Evolutionary conservation across 345 rosid species (phyloP).

Genomic region (Corymbia maculata): DNA sequence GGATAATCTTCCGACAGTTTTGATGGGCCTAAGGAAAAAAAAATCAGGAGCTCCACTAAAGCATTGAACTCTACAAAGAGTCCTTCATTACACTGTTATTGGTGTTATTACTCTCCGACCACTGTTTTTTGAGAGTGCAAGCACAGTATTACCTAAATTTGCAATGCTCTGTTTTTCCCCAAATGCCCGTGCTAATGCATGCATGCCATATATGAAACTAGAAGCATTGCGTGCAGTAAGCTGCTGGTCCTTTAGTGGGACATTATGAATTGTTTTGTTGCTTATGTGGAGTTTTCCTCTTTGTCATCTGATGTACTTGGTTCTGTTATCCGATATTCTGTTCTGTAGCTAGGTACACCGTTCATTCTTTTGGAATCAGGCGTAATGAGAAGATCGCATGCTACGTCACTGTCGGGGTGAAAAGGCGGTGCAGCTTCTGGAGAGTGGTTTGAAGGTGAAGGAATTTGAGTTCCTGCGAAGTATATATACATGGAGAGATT

Average conservation of each 20-base stretch:
- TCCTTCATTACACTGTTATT: not conserved
- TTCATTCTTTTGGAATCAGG: slow-evolving; percentile 66
- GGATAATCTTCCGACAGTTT: too few relatives aligned
- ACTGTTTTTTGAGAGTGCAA: not conserved
- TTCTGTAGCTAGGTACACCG: slow-evolving; percentile 58
- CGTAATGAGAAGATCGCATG: slow-evolving; percentile 71
- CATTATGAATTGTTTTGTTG: not conserved
- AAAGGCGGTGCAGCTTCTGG: slow-evolving; percentile 72
- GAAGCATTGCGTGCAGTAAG: not conserved
- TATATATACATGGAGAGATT: too few relatives aligned
- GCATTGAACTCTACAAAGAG: not conserved
- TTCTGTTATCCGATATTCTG: not conserved
- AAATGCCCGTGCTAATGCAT: not conserved
- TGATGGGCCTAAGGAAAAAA: not conserved
- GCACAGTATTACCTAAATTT: not conserved
- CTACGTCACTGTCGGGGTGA: slow-evolving; percentile 70
- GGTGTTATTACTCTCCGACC: not conserved
- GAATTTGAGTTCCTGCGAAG: slow-evolving; percentile 55
- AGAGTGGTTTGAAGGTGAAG: slow-evolving; percentile 74
- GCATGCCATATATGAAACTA: not conserved
- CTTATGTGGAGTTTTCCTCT: not conserved
- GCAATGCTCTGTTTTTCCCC: not conserved
- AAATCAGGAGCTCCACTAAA: not conserved
- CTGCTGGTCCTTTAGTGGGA: not conserved
- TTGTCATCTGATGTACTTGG: not conserved